A percentile compares a stretch with the other conserved stretches of the same genome.
Conservation (phyloP, 305 asterid genomes). For the Fraxinus nigra region DNA sequence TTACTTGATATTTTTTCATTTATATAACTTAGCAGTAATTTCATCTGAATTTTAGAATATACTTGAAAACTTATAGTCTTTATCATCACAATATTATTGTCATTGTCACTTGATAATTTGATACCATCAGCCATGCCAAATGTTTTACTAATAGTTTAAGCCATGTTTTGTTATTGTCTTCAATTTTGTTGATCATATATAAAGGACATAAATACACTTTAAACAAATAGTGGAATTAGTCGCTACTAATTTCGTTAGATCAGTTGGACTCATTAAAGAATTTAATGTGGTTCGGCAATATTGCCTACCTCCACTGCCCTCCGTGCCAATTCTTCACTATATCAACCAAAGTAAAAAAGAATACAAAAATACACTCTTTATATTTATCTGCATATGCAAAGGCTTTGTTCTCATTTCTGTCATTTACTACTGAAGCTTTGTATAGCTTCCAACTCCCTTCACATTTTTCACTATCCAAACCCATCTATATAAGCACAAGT, state of each 20-base stretch:
- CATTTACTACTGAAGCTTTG: neutral
- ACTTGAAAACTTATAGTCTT: neutral
- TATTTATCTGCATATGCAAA: neutral
- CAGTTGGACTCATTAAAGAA: neutral
- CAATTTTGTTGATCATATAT: neutral
- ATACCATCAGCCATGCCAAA: neutral
- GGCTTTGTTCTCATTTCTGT: neutral
- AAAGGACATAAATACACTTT: neutral
- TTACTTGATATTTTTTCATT: neutral
- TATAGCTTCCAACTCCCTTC: neutral
- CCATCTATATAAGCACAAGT: neutral
- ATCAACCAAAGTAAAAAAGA: neutral
- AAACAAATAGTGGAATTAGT: neutral
- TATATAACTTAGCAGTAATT: neutral
- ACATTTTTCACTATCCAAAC: neutral
- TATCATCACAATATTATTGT: neutral
- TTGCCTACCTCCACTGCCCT: neutral
- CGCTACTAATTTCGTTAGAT: neutral
- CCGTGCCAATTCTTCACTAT: neutral
- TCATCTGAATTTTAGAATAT: neutral
- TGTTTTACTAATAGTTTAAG: neutral
- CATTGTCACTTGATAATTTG: neutral
- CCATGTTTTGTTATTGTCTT: neutral
- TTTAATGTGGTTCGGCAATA: neutral
- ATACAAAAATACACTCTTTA: neutral